These are phyloP conservation scores for Fusarium praegraminearum DNA, from an alignment of 2,329 filamentous ascomycete species.

Conservation along the genomic window DNA sequence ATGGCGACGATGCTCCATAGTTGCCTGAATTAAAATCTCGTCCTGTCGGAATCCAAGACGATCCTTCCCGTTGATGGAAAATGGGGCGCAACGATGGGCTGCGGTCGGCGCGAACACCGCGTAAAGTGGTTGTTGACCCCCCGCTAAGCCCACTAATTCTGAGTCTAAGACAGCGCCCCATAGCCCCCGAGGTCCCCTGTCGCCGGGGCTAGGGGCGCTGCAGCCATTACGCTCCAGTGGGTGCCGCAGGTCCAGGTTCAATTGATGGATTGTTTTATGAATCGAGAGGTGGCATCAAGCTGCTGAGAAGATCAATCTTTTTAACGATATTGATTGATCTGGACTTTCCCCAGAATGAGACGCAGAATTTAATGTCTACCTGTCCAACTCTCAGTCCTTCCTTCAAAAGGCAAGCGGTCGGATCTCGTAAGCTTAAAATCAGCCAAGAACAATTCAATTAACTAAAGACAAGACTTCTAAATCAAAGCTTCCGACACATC, in stretches of 20 bases:
- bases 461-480: conserved; percentile 35
- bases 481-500: conserved; percentile 16
- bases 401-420: neutral
- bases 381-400: neutral
- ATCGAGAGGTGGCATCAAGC: conserved; percentile 9
- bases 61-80: conserved; percentile 45
- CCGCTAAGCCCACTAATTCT: conserved; percentile 45
- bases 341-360: conserved; percentile 11
- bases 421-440: conserved; percentile 34
- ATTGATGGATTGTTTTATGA: conserved; percentile 22
- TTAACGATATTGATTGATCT: neutral
- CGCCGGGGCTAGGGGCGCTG: conserved; percentile 32
- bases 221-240: conserved; percentile 39
- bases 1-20: conserved; percentile 47
- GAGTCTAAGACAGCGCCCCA: conserved; percentile 37
- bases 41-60: conserved; percentile 39
- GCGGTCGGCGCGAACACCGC: conserved; percentile 43
- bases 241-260: conserved; percentile 33
- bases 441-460: conserved; percentile 27
- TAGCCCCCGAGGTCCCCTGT: conserved; percentile 28
- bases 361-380: neutral
- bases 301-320: conserved; percentile 26
- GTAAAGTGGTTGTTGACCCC: conserved; percentile 47
- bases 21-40: conserved; percentile 49
- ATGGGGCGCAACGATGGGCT: conserved; percentile 48